phyloP scores from a whole-genome alignment of 129 eudicot species.

The Mikania micrantha region DNA sequence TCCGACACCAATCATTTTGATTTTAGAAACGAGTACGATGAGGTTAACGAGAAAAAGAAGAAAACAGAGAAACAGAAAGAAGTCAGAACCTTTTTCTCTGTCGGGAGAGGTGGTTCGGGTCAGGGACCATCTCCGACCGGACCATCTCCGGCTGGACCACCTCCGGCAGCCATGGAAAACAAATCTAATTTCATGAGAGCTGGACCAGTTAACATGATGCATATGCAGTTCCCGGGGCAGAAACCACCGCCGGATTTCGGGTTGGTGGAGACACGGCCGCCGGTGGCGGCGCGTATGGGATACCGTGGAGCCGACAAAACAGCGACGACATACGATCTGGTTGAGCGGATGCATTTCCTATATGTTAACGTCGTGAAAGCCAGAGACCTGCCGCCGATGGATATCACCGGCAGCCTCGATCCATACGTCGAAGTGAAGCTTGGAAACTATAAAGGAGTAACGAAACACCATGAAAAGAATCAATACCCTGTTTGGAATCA shows the following conservation, averaged over 20 bases:
- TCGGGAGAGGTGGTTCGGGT: constrained; percentile 24
- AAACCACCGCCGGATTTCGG: constrained; percentile 62
- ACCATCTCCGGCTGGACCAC: constrained; percentile 17
- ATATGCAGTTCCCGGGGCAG: constrained; percentile 55
- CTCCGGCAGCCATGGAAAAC: constrained; percentile 25
- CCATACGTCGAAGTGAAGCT: constrained; percentile 91
- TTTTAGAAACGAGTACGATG: constrained; percentile 29
- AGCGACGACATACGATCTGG: constrained; percentile 78
- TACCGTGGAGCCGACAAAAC: constrained; percentile 68
- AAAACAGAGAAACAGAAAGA: constrained; percentile 57
- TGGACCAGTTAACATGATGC: constrained; percentile 50
- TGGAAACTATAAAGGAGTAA: constrained; percentile 84
- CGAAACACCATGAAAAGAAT: constrained; percentile 70
- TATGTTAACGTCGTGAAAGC: constrained; percentile 83
- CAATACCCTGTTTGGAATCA: constrained; percentile 70
- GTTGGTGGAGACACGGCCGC: constrained; percentile 84
- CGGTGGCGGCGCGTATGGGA: constrained; percentile 84
- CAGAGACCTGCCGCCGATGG: constrained; percentile 65
- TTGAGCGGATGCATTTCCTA: constrained; percentile 72
- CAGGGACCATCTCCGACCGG: not conserved
- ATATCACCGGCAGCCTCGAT: constrained; percentile 70
- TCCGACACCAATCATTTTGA: constrained; percentile 21
- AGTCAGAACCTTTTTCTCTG: constrained; percentile 60
- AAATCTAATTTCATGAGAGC: constrained; percentile 37
- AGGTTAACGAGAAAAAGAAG: constrained; percentile 25